A percentile compares a stretch with the other conserved stretches of the same genome.
These are phyloP conservation scores for Trichophaea hybrida DNA, from an alignment of 2,329 filamentous ascomycete genomes.

Conservation along the genomic window DNA sequence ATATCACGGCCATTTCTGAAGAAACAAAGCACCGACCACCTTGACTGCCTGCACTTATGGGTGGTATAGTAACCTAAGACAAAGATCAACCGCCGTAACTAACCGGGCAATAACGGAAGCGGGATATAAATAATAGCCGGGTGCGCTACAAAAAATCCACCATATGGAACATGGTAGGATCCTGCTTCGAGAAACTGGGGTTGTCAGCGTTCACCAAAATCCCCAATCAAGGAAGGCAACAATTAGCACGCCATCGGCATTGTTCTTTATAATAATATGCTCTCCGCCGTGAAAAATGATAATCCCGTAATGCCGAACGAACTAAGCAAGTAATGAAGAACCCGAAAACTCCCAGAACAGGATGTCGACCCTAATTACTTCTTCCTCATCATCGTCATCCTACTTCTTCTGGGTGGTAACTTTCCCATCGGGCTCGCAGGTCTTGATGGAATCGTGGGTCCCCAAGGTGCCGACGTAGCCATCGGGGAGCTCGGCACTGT, in stretches of 20 bases:
- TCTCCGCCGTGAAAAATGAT: not conserved
- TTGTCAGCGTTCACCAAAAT: not conserved
- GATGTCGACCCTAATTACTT: not conserved
- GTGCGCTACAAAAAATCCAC: too few relatives aligned
- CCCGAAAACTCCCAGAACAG: not conserved
- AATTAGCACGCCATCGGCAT: not conserved
- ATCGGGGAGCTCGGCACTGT: constrained; percentile 57
- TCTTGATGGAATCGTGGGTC: constrained; percentile 54
- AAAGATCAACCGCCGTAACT: too few relatives aligned
- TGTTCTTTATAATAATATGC: not conserved
- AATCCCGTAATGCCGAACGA: not conserved
- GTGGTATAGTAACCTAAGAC: too few relatives aligned
- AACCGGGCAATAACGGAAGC: too few relatives aligned
- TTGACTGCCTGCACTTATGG: too few relatives aligned
- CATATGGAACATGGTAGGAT: too few relatives aligned
- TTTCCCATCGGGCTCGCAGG: constrained; percentile 58
- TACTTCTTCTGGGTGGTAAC: constrained; percentile 54
- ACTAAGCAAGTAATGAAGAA: too few relatives aligned
- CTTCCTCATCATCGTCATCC: not conserved
- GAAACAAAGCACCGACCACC: too few relatives aligned
- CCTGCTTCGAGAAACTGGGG: too few relatives aligned
- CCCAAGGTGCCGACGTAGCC: constrained; percentile 53
- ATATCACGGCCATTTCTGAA: not conserved
- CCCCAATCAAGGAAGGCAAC: not conserved
- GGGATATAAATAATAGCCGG: too few relatives aligned